Evolutionary conservation across 495 filamentous ascomycete genomes (phyloP).

Genomic region (Aspergillus ellipticus): DNA sequence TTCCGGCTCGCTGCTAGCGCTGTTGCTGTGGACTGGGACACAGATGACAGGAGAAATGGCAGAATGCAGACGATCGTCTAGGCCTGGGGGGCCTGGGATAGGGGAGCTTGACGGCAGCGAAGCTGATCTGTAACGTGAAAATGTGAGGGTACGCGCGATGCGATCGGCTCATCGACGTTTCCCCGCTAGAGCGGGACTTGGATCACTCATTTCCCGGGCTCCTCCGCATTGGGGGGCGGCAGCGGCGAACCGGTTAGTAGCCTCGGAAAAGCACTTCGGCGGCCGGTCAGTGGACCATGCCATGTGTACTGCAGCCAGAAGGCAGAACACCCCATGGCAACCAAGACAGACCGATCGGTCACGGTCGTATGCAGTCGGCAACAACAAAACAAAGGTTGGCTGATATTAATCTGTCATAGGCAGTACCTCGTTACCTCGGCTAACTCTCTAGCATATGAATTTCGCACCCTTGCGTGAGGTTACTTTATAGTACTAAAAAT

Average conservation of each 20-base stretch:
- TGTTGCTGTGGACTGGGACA: conserved; percentile 12
- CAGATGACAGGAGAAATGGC: conserved; percentile 8
- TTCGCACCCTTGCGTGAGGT: too few species aligned
- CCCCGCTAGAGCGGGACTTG: conserved; percentile 25
- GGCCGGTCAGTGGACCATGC: neutral
- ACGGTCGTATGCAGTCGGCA: too few species aligned
- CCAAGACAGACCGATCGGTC: neutral
- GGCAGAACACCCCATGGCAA: neutral
- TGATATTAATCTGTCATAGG: too few species aligned
- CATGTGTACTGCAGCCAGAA: neutral
- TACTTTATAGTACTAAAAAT: too few species aligned
- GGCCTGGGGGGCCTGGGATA: conserved; percentile 1
- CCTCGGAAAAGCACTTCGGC: conserved; percentile 1
- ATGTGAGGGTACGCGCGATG: conserved; percentile 25
- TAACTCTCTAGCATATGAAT: too few species aligned
- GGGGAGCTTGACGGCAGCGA: conserved; percentile 6
- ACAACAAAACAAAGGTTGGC: too few species aligned
- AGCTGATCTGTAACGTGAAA: conserved; percentile 14
- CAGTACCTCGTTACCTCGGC: too few species aligned
- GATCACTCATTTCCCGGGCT: conserved; percentile 27
- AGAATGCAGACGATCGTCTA: conserved; percentile 29
- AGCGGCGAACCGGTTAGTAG: neutral
- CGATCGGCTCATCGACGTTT: conserved; percentile 26
- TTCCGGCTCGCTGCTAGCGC: conserved; percentile 21
- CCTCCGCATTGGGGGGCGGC: conserved; percentile 31